Percentiles rank a stretch among this genome's conserved stretches.
phyloP scores from a whole-genome alignment of 1,284 basidiomycete species.

The Pyrrhoderma noxium region DNA sequence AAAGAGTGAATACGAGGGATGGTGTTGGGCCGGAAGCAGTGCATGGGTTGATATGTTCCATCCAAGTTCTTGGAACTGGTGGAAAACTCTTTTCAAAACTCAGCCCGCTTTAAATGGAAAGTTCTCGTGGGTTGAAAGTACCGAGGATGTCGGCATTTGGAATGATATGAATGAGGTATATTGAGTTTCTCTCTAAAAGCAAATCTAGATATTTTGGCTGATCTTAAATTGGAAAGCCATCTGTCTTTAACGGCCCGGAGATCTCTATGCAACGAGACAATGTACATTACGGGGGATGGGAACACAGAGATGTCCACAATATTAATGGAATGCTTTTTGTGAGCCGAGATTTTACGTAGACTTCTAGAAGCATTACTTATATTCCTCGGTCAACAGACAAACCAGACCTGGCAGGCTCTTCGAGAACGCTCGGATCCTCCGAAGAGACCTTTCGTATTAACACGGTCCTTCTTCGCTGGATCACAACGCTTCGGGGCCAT shows the following conservation, averaged over 20 bases:
- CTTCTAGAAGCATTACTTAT: slow-evolving; percentile 14
- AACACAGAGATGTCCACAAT: slow-evolving; percentile 94
- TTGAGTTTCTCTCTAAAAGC: too few relatives aligned
- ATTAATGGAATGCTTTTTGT: slow-evolving; percentile 87
- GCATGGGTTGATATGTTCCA: slow-evolving; percentile 99
- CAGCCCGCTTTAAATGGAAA: slow-evolving; percentile 36
- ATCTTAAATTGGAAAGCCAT: slow-evolving; percentile 49
- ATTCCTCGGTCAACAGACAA: slow-evolving; percentile 47
- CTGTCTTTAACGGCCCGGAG: slow-evolving; percentile 97
- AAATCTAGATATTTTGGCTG: too few relatives aligned
- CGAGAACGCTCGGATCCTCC: slow-evolving; percentile 67
- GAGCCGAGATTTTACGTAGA: slow-evolving; percentile 25
- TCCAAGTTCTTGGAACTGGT: slow-evolving; percentile 86
- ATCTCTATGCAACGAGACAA: slow-evolving; percentile 96
- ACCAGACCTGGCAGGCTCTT: slow-evolving; percentile 81
- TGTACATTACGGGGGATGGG: slow-evolving; percentile 90
- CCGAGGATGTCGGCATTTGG: slow-evolving; percentile 85
- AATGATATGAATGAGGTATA: slow-evolving; percentile 99
- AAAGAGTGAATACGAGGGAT: slow-evolving; percentile 87
- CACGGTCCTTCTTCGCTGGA: slow-evolving; percentile 91
- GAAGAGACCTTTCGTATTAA: slow-evolving; percentile 89
- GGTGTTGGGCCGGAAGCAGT: slow-evolving; percentile 96
- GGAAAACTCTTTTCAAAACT: slow-evolving; percentile 78
- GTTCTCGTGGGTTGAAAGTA: slow-evolving; percentile 72
- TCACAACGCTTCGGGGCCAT: slow-evolving; percentile 94